phyloP scores from a whole-genome alignment of 2,329 filamentous ascomycete species.

The Hypoxylon sp. region DNA sequence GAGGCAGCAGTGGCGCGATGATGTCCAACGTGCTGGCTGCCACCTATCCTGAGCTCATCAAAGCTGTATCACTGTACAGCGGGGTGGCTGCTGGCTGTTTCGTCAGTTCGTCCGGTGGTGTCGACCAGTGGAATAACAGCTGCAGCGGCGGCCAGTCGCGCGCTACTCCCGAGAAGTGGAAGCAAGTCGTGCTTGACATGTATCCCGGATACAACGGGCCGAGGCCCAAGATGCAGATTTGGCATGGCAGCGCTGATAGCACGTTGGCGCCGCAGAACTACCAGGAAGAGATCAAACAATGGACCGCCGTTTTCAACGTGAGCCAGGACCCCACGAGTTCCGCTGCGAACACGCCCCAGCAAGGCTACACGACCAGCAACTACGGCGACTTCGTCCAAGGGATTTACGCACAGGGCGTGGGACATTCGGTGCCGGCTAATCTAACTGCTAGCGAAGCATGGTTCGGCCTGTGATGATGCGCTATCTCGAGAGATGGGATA shows the following conservation, averaged over 20 bases:
- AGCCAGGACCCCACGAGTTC: constrained; percentile 52
- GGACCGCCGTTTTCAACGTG: constrained; percentile 65
- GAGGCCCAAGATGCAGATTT: constrained; percentile 70
- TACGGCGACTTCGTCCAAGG: constrained; percentile 58
- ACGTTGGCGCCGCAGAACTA: constrained; percentile 69
- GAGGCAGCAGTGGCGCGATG: constrained; percentile 57
- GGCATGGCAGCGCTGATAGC: constrained; percentile 67
- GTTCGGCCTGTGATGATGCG: constrained; percentile 51
- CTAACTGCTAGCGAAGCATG: constrained; percentile 54
- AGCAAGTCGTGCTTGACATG: constrained; percentile 61
- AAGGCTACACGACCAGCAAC: constrained; percentile 58
- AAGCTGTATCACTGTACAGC: constrained; percentile 57
- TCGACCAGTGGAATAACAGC: constrained; percentile 65
- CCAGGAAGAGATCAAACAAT: constrained; percentile 70
- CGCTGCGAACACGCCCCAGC: constrained; percentile 55
- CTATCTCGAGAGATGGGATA: background rate
- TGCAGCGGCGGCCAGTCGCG: constrained; percentile 63
- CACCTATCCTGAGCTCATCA: constrained; percentile 61
- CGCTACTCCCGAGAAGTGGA: constrained; percentile 63
- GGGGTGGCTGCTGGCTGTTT: constrained; percentile 62
- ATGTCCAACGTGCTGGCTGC: constrained; percentile 61
- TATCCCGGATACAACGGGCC: constrained; percentile 66
- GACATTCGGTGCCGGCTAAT: constrained; percentile 54
- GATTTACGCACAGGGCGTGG: constrained; percentile 55
- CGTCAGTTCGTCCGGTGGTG: constrained; percentile 57